A percentile compares a stretch with the other conserved stretches of the same genome.
Evolutionary conservation across 148 eudicot genomes (phyloP).

Genomic region (Fagopyrum homotropicum): DNA sequence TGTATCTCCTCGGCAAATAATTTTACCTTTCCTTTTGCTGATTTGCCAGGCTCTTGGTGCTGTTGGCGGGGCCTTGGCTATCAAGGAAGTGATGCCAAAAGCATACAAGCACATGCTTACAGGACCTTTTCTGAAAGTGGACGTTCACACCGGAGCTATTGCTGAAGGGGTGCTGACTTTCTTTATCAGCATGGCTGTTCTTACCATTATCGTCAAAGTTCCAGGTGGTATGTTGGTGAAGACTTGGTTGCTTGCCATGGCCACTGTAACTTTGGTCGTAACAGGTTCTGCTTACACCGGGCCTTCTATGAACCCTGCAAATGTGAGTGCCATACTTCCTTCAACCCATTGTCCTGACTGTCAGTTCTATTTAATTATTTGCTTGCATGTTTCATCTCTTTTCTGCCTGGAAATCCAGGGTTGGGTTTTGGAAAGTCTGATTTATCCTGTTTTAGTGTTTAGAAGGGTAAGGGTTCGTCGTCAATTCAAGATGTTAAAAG

Average conservation of each 20-base stretch:
- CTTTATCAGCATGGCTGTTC: conserved; percentile 58
- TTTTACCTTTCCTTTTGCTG: conserved; percentile 11
- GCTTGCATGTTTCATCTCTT: neutral
- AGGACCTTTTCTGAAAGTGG: conserved; percentile 82
- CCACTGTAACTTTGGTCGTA: conserved; percentile 63
- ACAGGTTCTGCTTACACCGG: conserved; percentile 77
- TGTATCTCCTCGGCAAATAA: neutral
- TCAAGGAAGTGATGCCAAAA: conserved; percentile 67
- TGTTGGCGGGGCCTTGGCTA: conserved; percentile 73
- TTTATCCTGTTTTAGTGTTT: neutral
- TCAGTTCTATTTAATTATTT: neutral
- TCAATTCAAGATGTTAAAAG: neutral
- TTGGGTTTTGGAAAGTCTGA: neutral
- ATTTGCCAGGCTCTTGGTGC: conserved; percentile 69
- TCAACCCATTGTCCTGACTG: neutral
- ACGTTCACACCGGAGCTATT: conserved; percentile 78
- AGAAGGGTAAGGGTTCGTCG: neutral
- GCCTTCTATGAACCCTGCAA: conserved; percentile 95
- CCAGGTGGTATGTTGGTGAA: conserved; percentile 47
- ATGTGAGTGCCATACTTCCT: conserved; percentile 38
- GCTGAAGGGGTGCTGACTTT: conserved; percentile 89
- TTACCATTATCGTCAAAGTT: conserved; percentile 53
- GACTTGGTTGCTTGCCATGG: conserved; percentile 69
- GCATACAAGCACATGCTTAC: conserved; percentile 72
- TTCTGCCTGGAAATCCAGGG: neutral